Evolutionary conservation across 495 filamentous ascomycete genomes (phyloP), one percentile per base, ranked within the genome.

Genomic region (Amorphotheca resinae): DNA sequence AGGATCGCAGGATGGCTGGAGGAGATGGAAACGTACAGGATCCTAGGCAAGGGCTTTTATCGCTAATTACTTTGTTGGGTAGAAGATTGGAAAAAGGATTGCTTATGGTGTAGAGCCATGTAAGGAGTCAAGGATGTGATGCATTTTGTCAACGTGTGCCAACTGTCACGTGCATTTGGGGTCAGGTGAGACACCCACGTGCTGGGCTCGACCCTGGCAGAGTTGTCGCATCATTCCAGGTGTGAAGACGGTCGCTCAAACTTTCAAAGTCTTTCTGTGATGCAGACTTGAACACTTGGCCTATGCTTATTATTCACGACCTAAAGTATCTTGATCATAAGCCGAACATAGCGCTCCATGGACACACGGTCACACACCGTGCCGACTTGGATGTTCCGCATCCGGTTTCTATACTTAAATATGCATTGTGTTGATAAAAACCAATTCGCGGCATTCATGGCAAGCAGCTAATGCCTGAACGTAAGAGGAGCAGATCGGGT

Each of bases 311-410:
- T 89, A 40, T 81, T 77, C 22, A 87, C 67, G 38, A 84, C 69
- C 39, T 76, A 74, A 12, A 95, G 70, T 9, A 98, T 66, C 31
- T 66, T 61, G 23, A 81, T 70, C 56, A 94, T 82, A 49, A 87
- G 89, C 28, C 77, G 72, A 3, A 87, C 83, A 59, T 98, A 98
- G 41, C 81, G 80, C 36, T 80, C 77, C 12, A 85, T 95, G 62
- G 93, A 98, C 25, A 95, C 84, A 53, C 91, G n/a, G n/a, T n/a
- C n/a, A n/a, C n/a, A n/a, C n/a, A n/a, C n/a, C 91, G 55, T 96
- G 93, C 32, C 91, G 70, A 0, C 91, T 93, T 4, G 86, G 78
- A 14, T 91, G 77, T 61, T 98, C 91, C 42, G 80, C 74, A 42
- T 95, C 88, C 17, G 91, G 93, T 45, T 84, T 87, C 91, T 93